Conservation (phyloP, 495 filamentous ascomycete genomes). For the Glonium stellatum region DNA sequence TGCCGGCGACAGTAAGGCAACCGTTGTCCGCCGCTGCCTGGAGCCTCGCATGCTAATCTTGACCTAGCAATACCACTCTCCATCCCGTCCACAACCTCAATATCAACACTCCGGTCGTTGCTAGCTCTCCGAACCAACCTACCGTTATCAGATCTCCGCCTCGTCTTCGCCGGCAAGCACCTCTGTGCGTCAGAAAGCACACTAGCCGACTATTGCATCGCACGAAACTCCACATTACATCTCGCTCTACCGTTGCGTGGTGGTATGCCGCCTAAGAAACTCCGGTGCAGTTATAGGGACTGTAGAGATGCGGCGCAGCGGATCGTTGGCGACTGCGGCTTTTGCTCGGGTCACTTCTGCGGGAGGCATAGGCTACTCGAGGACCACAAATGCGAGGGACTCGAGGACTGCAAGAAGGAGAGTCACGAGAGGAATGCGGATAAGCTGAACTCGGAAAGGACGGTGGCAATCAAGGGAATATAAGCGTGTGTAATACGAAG, state of each 20-base stretch:
- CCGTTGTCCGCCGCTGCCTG: conserved; percentile 2
- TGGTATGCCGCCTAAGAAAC: conserved; percentile 65
- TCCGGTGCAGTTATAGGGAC: conserved; percentile 78
- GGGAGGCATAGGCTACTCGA: conserved; percentile 89
- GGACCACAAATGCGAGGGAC: conserved; percentile 83
- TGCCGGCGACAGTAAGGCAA: conserved; percentile 41
- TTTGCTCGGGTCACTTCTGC: conserved; percentile 90
- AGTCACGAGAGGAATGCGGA: conserved; percentile 85
- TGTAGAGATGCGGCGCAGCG: conserved; percentile 80
- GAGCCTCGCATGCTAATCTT: conserved; percentile 1
- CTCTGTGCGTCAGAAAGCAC: conserved; percentile 31
- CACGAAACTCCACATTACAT: conserved; percentile 39
- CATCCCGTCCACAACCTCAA: conserved; percentile 37
- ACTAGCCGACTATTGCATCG: conserved; percentile 36
- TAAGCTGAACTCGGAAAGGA: conserved; percentile 85
- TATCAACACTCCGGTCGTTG: conserved; percentile 41
- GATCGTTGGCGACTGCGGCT: conserved; percentile 93
- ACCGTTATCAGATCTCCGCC: conserved; percentile 34
- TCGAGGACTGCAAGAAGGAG: conserved; percentile 97
- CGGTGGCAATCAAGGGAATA: conserved; percentile 60
- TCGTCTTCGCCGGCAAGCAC: conserved; percentile 45
- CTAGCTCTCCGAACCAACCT: conserved; percentile 42
- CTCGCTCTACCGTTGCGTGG: conserved; percentile 38
- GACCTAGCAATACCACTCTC: conserved; percentile 42
- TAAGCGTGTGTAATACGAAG: conserved; percentile 24